These are phyloP conservation scores for Beauveria bassiana DNA, from an alignment of 2,329 filamentous ascomycete genomes.

Conservation along the genomic window DNA sequence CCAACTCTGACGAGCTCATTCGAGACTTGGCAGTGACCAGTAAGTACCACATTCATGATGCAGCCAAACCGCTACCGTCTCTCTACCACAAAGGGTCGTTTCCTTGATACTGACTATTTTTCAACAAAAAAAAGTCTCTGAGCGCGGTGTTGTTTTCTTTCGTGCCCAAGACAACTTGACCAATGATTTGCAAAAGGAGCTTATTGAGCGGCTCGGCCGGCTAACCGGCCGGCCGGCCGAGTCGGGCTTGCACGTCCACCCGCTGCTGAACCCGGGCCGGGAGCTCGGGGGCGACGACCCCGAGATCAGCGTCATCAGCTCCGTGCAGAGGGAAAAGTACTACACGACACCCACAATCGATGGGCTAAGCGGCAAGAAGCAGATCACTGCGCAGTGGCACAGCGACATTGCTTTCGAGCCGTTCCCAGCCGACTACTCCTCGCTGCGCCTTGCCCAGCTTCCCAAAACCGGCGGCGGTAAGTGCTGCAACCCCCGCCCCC, in stretches of 20 bases:
- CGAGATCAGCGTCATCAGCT: conserved; percentile 58
- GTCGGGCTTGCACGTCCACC: conserved; percentile 53
- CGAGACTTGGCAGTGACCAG: conserved; percentile 61
- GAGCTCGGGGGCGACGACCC: conserved; percentile 48
- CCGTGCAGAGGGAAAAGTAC: conserved; percentile 43
- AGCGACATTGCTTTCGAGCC: conserved; percentile 60
- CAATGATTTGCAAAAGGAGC: conserved; percentile 57
- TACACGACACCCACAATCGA: conserved; percentile 32
- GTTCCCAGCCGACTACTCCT: conserved; percentile 54
- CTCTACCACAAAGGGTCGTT: too few species aligned
- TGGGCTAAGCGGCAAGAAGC: conserved; percentile 30
- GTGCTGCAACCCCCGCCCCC: not conserved
- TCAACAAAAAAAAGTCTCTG: conserved; percentile 39
- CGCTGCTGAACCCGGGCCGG: conserved; percentile 44
- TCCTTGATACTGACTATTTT: too few species aligned
- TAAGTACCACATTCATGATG: conserved; percentile 24
- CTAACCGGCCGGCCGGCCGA: conserved; percentile 48
- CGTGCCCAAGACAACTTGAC: conserved; percentile 53
- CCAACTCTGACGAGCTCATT: conserved; percentile 55
- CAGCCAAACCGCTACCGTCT: too few species aligned
- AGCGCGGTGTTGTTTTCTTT: conserved; percentile 64
- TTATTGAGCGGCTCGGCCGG: conserved; percentile 53
- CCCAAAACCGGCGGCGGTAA: conserved; percentile 47
- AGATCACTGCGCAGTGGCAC: conserved; percentile 47
- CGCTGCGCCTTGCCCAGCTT: conserved; percentile 44